phyloP scores from a whole-genome alignment of 345 rosid genomes.

The Corchorus olitorius region DNA sequence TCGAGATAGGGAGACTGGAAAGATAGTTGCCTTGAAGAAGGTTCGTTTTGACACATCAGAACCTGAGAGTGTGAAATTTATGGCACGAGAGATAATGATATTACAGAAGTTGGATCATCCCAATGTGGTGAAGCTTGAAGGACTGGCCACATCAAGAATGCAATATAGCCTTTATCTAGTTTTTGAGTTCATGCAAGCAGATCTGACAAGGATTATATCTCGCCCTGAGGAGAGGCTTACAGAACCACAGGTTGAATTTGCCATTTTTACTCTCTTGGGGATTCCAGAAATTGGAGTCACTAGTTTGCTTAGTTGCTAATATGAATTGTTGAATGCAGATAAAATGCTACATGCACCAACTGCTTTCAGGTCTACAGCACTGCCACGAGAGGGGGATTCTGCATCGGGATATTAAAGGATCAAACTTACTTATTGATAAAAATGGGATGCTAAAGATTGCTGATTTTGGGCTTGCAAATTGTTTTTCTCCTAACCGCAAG shows the following conservation, averaged over 20 bases:
- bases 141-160: conserved; percentile 73
- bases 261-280: background rate
- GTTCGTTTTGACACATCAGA: conserved; percentile 66
- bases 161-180: conserved; percentile 72
- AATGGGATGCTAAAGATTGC: conserved; percentile 57
- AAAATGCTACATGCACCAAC: conserved; percentile 60
- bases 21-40: conserved; percentile 82
- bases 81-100: conserved; percentile 70
- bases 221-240: conserved; percentile 51
- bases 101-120: conserved; percentile 71
- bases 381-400: conserved; percentile 62
- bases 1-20: conserved; percentile 63
- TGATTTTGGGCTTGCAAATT: conserved; percentile 69
- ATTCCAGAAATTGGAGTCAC: conserved; percentile 1
- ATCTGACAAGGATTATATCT: conserved; percentile 49
- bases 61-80: conserved; percentile 78
- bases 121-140: conserved; percentile 71
- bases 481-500: conserved; percentile 34
- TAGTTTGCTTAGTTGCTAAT: conserved; percentile 11
- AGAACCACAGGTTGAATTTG: conserved; percentile 54
- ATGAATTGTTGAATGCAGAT: conserved; percentile 38
- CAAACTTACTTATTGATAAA: conserved; percentile 62
- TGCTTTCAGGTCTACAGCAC: conserved; percentile 65
- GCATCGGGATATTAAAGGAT: conserved; percentile 63
- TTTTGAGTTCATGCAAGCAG: conserved; percentile 66